These are phyloP conservation scores for Voacanga thouarsii DNA, from an alignment of 257 asterid genomes.

Conservation along the genomic window DNA sequence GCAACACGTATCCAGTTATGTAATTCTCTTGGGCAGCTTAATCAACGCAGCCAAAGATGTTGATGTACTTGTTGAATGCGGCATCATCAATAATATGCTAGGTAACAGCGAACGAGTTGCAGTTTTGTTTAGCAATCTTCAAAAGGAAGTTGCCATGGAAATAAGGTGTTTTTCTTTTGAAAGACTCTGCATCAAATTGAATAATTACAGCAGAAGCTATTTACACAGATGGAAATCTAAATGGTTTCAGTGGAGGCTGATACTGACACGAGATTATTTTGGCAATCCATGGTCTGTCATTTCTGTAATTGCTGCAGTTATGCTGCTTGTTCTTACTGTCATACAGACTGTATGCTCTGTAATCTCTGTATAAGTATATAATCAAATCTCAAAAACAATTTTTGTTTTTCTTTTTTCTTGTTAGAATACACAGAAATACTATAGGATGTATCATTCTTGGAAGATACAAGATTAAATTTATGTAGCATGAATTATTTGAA, in stretches of 20 bases:
- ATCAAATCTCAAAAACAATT: no score
- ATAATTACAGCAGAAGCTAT: conserved; percentile 19
- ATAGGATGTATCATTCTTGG: no score
- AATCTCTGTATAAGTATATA: neutral
- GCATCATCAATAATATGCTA: neutral
- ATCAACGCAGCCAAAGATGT: neutral
- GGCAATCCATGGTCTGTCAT: conserved; percentile 13
- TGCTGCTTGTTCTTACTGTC: conserved; percentile 12
- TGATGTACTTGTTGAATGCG: neutral
- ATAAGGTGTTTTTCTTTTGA: conserved; percentile 20
- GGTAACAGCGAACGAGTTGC: neutral
- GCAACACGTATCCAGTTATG: neutral
- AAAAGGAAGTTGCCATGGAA: conserved; percentile 21
- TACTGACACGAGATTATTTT: neutral
- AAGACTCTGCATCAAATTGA: conserved; percentile 12
- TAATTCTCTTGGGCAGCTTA: neutral
- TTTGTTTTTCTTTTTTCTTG: no score
- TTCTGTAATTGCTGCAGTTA: conserved; percentile 7
- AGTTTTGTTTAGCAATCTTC: conserved; percentile 8
- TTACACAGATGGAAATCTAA: conserved; percentile 12
- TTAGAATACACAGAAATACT: no score
- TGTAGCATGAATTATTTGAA: no score
- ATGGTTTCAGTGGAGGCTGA: neutral
- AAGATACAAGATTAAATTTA: no score
- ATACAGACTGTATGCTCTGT: conserved; percentile 14